A percentile compares a stretch with the other conserved stretches of the same genome.
These are phyloP conservation scores for Cyberlindnera euphorbiae DNA, from an alignment of 805 yeast species.

Conservation along the genomic window DNA sequence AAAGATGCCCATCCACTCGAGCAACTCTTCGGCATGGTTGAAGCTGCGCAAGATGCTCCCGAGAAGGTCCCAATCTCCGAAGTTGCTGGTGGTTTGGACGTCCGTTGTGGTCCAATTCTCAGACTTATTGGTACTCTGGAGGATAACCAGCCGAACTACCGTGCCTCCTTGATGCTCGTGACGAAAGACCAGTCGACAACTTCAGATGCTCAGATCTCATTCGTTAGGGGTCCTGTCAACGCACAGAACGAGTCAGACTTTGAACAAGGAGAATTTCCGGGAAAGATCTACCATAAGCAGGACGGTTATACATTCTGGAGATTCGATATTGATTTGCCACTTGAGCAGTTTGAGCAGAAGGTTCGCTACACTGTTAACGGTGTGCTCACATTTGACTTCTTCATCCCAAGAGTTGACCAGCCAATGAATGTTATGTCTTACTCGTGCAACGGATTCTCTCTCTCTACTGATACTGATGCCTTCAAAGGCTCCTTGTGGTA, in stretches of 20 bases:
- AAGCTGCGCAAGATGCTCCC: conserved; percentile 13
- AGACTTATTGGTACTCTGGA: conserved; percentile 63
- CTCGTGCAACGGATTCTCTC: conserved; percentile 89
- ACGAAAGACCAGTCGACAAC: conserved; percentile 31
- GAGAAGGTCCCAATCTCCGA: conserved; percentile 8
- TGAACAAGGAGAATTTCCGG: conserved; percentile 41
- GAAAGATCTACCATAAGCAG: conserved; percentile 39
- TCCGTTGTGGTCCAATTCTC: conserved; percentile 75
- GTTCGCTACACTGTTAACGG: conserved; percentile 59
- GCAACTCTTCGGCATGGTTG: conserved; percentile 7
- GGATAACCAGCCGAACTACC: conserved; percentile 43
- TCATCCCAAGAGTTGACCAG: conserved; percentile 55
- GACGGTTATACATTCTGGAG: conserved; percentile 59
- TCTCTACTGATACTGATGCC: conserved; percentile 57
- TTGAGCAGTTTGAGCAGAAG: conserved; percentile 50
- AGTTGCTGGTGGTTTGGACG: conserved; percentile 30
- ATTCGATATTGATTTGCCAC: conserved; percentile 47
- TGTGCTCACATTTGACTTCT: conserved; percentile 53
- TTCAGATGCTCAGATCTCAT: conserved; percentile 31
- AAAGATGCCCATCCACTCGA: conserved; percentile 11
- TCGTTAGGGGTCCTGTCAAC: conserved; percentile 27
- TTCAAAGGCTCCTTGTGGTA: conserved; percentile 82
- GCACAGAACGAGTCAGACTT: conserved; percentile 12
- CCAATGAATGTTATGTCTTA: conserved; percentile 79
- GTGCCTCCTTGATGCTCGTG: conserved; percentile 68